phyloP scores from a whole-genome alignment of 805 yeast genomes.

The Yamadazyma sp. region DNA sequence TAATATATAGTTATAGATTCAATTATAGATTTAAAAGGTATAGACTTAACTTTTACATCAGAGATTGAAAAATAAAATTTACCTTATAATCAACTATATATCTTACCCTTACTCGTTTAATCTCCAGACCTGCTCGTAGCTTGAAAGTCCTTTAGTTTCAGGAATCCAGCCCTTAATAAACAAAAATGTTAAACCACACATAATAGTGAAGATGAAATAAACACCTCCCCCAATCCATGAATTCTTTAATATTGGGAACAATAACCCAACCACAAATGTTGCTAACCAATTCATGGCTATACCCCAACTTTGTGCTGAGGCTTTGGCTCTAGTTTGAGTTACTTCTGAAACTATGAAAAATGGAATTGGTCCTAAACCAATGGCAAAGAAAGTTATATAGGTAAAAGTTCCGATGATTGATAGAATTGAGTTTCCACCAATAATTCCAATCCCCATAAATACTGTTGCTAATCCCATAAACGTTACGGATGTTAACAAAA shows the following conservation, averaged over 20 bases:
- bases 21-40: too few species aligned
- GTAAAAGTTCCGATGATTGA: constrained; percentile 64
- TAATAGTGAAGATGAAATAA: constrained; percentile 65
- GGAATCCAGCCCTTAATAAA: constrained; percentile 56
- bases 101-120: not conserved
- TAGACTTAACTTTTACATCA: too few species aligned
- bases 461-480: constrained; percentile 68
- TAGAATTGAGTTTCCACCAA: constrained; percentile 40
- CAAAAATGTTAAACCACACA: constrained; percentile 48
- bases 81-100: not conserved
- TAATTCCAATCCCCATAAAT: constrained; percentile 65
- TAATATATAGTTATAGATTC: too few species aligned
- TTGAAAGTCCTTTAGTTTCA: constrained; percentile 66
- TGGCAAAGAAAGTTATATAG: constrained; percentile 82
- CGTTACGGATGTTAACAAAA: constrained; percentile 56
- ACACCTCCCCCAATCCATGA: constrained; percentile 69
- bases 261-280: constrained; percentile 75
- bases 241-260: constrained; percentile 71
- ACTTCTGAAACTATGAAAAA: constrained; percentile 84
- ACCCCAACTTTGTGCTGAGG: constrained; percentile 90
- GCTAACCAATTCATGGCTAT: constrained; percentile 89
- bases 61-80: not conserved
- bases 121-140: constrained; percentile 68
- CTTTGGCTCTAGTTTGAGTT: constrained; percentile 76
- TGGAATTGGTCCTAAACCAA: constrained; percentile 95